Evolutionary conservation across 768 basidiomycete genomes (phyloP).

Genomic region (Kwoniella botswanensis): DNA sequence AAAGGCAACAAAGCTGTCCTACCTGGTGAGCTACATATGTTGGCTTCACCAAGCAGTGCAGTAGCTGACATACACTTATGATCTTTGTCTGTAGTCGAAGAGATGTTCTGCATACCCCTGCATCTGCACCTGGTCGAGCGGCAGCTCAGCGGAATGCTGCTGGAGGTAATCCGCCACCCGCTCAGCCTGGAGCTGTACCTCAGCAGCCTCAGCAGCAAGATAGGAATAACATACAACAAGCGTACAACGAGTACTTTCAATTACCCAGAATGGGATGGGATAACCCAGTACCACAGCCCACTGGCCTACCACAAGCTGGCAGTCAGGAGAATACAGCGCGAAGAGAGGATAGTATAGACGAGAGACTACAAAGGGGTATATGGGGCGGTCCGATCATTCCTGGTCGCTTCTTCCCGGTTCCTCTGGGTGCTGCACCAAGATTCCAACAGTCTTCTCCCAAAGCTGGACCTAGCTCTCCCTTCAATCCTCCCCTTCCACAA

Average conservation of each 20-base stretch:
- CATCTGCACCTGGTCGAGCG: conserved; percentile 21
- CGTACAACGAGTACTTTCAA: conserved; percentile 45
- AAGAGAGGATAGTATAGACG: conserved; percentile 27
- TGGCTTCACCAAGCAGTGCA: too few species aligned
- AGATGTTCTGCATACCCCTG: conserved; percentile 40
- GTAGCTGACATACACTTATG: neutral
- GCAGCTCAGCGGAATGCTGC: conserved; percentile 9
- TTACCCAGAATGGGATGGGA: conserved; percentile 21
- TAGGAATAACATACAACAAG: conserved; percentile 36
- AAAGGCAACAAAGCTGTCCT: conserved; percentile 97
- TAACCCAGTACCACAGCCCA: conserved; percentile 24
- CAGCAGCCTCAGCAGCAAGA: conserved; percentile 26
- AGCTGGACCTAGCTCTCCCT: neutral
- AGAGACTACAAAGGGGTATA: conserved; percentile 38
- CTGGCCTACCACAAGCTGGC: conserved; percentile 19
- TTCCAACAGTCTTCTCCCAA: neutral
- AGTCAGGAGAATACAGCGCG: neutral
- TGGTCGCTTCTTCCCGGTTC: conserved; percentile 46
- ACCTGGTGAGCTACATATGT: conserved; percentile 73
- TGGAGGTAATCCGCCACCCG: conserved; percentile 45
- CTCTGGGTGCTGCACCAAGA: conserved; percentile 43
- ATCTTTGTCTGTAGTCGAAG: conserved; percentile 32
- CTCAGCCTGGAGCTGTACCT: conserved; percentile 52
- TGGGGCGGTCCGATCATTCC: conserved; percentile 48
- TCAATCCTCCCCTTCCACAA: neutral